Conservation (phyloP, 352 stramenopile genomes). For the Phytophthora hibernalis region DNA sequence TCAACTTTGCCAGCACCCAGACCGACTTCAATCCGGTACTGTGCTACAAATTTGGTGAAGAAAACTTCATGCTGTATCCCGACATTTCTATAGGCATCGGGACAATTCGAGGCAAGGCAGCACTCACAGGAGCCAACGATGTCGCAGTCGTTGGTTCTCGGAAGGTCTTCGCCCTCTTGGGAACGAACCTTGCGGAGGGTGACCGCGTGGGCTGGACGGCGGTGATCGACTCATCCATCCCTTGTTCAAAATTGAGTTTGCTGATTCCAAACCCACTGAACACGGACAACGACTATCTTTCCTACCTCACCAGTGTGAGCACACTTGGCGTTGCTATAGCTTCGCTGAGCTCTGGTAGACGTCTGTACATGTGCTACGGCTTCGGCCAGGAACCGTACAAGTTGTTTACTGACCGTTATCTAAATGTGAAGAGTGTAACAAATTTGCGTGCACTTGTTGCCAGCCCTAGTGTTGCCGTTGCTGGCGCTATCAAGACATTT, state of each 20-base stretch:
- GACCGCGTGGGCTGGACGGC: conserved; percentile 67
- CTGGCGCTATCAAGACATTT: conserved; percentile 63
- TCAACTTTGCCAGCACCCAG: conserved; percentile 61
- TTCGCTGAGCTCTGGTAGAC: conserved; percentile 55
- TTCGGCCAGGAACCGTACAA: conserved; percentile 66
- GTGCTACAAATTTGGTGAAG: conserved; percentile 72
- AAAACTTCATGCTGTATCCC: conserved; percentile 65
- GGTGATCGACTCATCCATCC: conserved; percentile 14
- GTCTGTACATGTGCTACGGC: conserved; percentile 71
- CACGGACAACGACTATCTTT: conserved; percentile 56
- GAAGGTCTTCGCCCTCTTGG: conserved; percentile 61
- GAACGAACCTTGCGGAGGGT: conserved; percentile 47
- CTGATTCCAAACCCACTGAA: conserved; percentile 37
- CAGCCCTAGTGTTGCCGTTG: conserved; percentile 49
- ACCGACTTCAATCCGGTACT: conserved; percentile 59
- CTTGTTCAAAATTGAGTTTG: conserved; percentile 50
- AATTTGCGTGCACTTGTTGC: conserved; percentile 58
- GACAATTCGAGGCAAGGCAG: conserved; percentile 50
- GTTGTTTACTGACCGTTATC: conserved; percentile 49
- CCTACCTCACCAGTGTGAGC: conserved; percentile 39
- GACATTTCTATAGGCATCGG: conserved; percentile 59
- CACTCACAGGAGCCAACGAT: conserved; percentile 50
- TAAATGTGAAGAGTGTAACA: conserved; percentile 69
- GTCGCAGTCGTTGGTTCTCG: conserved; percentile 51
- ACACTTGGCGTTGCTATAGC: conserved; percentile 52